A percentile compares a stretch with the other conserved stretches of the same genome.
These are phyloP conservation scores for Suillus placidus DNA, from an alignment of 768 basidiomycete species.

Conservation along the genomic window DNA sequence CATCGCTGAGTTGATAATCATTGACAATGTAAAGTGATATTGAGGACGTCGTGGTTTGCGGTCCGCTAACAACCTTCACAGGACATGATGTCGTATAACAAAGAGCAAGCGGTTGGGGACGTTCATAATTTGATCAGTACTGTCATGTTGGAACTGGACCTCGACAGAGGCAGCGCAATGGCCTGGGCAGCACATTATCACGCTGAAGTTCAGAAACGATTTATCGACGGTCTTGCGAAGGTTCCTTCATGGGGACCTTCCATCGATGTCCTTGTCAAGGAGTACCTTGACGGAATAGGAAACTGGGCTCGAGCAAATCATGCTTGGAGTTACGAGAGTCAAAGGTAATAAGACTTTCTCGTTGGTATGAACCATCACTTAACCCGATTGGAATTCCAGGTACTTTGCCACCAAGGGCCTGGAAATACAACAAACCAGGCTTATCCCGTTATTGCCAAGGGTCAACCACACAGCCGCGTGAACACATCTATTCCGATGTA, in stretches of 20 bases:
- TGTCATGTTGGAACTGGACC: constrained; percentile 31
- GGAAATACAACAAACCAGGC: constrained; percentile 25
- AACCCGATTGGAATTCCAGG: constrained; percentile 5
- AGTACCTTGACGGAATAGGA: constrained; percentile 28
- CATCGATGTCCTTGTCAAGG: constrained; percentile 26
- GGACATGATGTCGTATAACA: constrained; percentile 42
- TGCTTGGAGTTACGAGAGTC: constrained; percentile 34
- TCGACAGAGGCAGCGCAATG: constrained; percentile 32
- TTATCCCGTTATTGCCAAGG: constrained; percentile 11
- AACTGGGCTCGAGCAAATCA: constrained; percentile 28
- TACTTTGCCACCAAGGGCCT: constrained; percentile 33
- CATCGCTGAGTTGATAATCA: constrained; percentile 23
- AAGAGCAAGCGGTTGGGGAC: constrained; percentile 37
- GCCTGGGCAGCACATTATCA: constrained; percentile 26
- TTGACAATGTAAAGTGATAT: constrained; percentile 25
- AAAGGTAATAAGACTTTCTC: neutral
- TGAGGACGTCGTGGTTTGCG: neutral
- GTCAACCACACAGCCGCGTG: neutral
- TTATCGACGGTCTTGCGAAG: constrained; percentile 22
- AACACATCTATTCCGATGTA: too few species aligned
- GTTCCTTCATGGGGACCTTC: constrained; percentile 32
- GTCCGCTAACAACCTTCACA: constrained; percentile 8
- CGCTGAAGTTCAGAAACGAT: constrained; percentile 16
- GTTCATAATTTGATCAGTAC: constrained; percentile 38
- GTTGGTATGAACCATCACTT: neutral